Conservation (phyloP, 116 monocot species). For the Iris pallida region DNA sequence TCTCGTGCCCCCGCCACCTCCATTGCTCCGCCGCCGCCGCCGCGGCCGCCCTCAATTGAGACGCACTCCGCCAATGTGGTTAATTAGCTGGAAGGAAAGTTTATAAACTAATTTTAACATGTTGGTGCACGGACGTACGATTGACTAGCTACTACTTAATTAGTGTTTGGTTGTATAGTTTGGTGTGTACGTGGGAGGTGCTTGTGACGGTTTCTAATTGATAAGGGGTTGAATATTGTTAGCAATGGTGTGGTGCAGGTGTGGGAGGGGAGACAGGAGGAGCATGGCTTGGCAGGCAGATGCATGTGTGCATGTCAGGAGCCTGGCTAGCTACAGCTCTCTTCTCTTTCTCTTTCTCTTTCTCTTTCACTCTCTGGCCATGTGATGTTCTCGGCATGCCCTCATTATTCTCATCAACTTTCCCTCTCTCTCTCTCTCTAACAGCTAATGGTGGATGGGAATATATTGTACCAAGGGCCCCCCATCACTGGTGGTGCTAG, state of each 20-base stretch:
- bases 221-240: not conserved
- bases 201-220: not conserved
- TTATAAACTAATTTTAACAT: not conserved
- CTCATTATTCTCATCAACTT: not conserved
- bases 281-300: conserved; percentile 10
- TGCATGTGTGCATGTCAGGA: conserved; percentile 10
- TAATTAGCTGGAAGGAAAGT: not conserved
- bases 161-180: conserved; percentile 15
- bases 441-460: not conserved
- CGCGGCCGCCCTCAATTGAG: not conserved
- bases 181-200: not conserved
- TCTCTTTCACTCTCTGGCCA: not conserved
- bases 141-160: not conserved
- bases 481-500: not conserved
- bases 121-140: not conserved
- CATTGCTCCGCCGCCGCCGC: conserved; percentile 22
- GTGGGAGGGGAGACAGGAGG: conserved; percentile 2
- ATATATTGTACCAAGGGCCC: not conserved
- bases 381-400: not conserved
- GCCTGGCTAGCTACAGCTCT: no score
- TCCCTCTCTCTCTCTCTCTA: not conserved
- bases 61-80: not conserved
- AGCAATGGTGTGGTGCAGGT: not conserved
- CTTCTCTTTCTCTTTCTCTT: no score
- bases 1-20: conserved; percentile 69